Conservation (phyloP, 73 alveolate species). For the Paramecium bursaria region DNA sequence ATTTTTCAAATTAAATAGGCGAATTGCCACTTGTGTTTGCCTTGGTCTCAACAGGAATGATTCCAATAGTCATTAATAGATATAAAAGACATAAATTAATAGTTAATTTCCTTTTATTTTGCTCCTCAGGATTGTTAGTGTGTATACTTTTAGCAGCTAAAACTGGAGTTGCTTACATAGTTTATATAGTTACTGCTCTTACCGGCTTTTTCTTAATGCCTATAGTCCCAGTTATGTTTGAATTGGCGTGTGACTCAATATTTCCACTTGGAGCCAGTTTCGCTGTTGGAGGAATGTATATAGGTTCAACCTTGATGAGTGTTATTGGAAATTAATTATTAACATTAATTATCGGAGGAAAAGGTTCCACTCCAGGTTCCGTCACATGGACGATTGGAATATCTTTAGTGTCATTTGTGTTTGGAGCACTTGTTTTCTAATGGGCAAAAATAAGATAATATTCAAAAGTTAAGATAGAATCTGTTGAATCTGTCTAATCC, state of each 20-base stretch:
- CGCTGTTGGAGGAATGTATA: conserved; percentile 6
- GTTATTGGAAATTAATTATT: background rate
- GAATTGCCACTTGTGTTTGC: conserved; percentile 6
- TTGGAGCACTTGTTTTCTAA: no score
- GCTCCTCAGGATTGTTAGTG: background rate
- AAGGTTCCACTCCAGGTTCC: background rate
- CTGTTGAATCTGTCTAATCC: no score
- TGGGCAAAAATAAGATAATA: no score
- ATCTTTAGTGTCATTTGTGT: no score
- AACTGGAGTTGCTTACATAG: background rate
- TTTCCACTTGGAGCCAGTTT: conserved; percentile 31
- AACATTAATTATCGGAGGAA: conserved; percentile 36
- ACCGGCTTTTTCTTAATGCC: conserved; percentile 40
- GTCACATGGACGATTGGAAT: no score
- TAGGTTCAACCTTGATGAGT: conserved; percentile 10
- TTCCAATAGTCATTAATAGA: background rate
- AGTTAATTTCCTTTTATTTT: background rate
- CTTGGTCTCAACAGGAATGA: background rate
- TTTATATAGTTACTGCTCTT: background rate
- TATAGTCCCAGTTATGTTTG: conserved; percentile 18
- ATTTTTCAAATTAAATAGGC: background rate
- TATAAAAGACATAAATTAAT: no score
- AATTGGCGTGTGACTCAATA: conserved; percentile 15
- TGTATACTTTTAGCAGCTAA: background rate
- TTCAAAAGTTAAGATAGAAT: no score